phyloP scores from a whole-genome alignment of 495 filamentous ascomycete genomes.

The Parathielavia appendiculata region DNA sequence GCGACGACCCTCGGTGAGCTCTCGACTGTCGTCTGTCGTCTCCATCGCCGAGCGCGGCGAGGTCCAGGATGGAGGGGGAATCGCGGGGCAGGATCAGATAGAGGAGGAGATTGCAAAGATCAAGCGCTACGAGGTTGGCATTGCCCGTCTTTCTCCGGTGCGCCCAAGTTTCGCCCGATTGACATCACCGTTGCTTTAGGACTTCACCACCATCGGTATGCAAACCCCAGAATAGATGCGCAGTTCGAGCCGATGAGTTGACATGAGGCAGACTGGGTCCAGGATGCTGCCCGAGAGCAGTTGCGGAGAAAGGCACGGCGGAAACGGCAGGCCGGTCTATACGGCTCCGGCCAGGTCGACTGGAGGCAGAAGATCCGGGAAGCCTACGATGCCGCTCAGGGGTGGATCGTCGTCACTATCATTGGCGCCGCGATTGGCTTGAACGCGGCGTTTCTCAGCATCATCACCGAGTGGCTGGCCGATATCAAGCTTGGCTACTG shows the following conservation, averaged over 20 bases:
- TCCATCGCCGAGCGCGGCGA: conserved; percentile 60
- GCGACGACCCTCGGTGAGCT: conserved; percentile 59
- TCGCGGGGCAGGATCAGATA: conserved; percentile 56
- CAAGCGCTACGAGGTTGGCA: conserved; percentile 80
- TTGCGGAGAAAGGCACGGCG: conserved; percentile 68
- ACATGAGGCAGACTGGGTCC: conserved; percentile 72
- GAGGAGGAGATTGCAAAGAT: conserved; percentile 96
- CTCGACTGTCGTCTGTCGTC: conserved; percentile 65
- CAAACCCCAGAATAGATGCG: neutral
- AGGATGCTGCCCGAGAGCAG: conserved; percentile 92
- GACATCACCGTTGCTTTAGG: conserved; percentile 28
- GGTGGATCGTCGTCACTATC: conserved; percentile 95
- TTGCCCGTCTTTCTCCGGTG: neutral
- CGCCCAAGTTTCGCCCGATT: conserved; percentile 1
- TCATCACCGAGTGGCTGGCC: conserved; percentile 93
- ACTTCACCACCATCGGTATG: conserved; percentile 87
- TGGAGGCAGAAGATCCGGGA: conserved; percentile 81
- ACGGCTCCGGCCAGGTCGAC: conserved; percentile 64
- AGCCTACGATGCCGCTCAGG: conserved; percentile 93
- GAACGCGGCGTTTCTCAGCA: conserved; percentile 91
- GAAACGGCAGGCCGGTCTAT: conserved; percentile 68
- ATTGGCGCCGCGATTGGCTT: conserved; percentile 89
- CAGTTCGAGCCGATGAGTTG: conserved; percentile 9
- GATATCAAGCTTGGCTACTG: conserved; percentile 95
- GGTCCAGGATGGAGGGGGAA: conserved; percentile 37